Percentiles rank a stretch among this genome's conserved stretches.
Evolutionary conservation across 495 filamentous ascomycete species (phyloP).

Genomic region (Viridothelium virens): DNA sequence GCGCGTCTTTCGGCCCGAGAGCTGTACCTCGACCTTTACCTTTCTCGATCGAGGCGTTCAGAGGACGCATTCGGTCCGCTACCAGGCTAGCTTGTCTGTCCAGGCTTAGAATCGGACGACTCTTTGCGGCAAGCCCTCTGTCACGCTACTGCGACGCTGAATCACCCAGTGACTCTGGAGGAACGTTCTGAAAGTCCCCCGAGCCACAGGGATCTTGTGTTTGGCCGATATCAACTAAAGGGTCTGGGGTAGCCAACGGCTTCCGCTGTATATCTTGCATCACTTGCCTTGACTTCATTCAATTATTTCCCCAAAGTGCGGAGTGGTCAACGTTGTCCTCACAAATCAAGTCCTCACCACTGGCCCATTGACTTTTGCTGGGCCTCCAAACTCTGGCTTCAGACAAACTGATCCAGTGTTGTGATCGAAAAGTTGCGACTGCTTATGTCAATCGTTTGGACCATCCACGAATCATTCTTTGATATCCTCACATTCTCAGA

Average conservation of each 20-base stretch:
- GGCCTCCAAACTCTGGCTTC: background rate
- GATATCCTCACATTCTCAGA: background rate
- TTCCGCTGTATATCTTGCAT: conserved; percentile 13
- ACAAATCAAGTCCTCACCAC: background rate
- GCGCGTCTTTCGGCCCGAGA: conserved; percentile 7
- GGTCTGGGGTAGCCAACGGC: conserved; percentile 4
- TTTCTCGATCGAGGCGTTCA: conserved; percentile 3
- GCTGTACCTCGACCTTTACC: conserved; percentile 3
- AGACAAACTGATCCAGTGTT: background rate
- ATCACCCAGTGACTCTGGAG: conserved; percentile 2
- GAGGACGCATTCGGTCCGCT: background rate
- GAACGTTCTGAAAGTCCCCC: conserved; percentile 8
- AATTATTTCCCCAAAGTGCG: background rate
- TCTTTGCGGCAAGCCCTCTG: conserved; percentile 9
- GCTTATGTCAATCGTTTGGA: background rate
- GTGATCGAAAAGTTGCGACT: background rate
- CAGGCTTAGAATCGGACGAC: conserved; percentile 11
- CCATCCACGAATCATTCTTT: background rate
- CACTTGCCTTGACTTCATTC: background rate
- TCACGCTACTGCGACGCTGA: conserved; percentile 11
- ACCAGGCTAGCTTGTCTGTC: background rate
- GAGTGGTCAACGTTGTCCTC: background rate
- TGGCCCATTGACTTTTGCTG: background rate
- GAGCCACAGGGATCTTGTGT: background rate
- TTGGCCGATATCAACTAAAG: background rate